phyloP scores from a whole-genome alignment of 345 rosid genomes.

The Euphorbia tirucalli region DNA sequence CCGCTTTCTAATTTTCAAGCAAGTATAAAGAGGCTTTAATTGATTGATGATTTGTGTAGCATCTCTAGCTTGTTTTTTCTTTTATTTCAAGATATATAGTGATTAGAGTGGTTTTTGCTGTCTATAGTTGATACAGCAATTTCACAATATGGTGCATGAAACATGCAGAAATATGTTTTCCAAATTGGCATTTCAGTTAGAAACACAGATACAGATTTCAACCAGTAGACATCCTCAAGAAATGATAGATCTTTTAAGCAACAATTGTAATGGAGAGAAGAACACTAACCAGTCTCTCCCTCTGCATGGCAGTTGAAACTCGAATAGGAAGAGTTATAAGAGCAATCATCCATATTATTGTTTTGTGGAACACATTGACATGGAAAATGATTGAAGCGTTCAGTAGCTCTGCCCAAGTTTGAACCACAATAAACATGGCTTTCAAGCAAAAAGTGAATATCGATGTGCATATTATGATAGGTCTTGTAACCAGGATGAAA shows the following conservation, averaged over 20 bases:
- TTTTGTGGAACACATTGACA: constrained; percentile 43
- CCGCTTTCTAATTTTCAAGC: no score
- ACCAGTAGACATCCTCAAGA: background rate
- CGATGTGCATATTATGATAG: constrained; percentile 41
- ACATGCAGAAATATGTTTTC: no score
- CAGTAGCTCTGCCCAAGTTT: constrained; percentile 52
- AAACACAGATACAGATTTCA: no score
- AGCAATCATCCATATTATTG: constrained; percentile 44
- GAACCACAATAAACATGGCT: constrained; percentile 41
- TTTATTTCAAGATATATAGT: no score
- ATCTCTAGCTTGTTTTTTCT: no score
- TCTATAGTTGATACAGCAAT: no score
- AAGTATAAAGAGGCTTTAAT: no score
- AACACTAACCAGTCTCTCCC: constrained; percentile 65
- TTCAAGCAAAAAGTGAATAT: constrained; percentile 37
- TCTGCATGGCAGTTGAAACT: constrained; percentile 49
- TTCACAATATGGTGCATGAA: no score
- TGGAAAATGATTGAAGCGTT: constrained; percentile 45
- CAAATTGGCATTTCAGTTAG: no score
- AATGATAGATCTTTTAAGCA: background rate
- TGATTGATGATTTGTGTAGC: no score
- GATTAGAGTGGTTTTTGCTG: no score
- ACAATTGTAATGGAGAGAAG: background rate
- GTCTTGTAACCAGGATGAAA: constrained; percentile 39
- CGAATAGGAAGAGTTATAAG: constrained; percentile 56